Percentiles rank a stretch among this genome's conserved stretches.
These are phyloP conservation scores for Colletotrichum karsti DNA, from an alignment of 2,329 filamentous ascomycete species.

Conservation along the genomic window DNA sequence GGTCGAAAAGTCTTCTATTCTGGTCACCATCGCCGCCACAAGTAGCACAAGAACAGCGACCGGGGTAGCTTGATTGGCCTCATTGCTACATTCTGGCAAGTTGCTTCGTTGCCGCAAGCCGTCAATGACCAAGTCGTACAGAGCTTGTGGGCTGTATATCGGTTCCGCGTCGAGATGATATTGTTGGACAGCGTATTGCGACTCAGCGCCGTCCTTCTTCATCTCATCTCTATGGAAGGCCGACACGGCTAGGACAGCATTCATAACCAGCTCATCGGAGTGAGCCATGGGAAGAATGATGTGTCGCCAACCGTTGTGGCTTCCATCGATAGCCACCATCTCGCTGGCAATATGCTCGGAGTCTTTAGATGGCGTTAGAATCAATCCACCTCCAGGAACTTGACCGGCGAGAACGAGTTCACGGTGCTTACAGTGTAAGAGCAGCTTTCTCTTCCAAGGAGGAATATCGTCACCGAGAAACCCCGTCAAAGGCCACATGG, in stretches of 20 bases:
- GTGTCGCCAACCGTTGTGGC: not conserved
- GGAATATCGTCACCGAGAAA: not conserved
- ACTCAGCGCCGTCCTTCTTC: not conserved
- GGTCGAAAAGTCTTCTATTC: not conserved
- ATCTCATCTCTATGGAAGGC: not conserved
- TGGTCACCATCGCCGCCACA: not conserved
- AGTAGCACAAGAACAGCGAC: not conserved
- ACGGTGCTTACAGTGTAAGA: not conserved
- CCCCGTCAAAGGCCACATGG: not conserved
- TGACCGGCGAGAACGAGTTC: not conserved
- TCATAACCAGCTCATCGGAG: not conserved
- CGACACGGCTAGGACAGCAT: not conserved
- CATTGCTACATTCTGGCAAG: not conserved
- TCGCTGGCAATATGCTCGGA: not conserved
- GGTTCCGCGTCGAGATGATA: not conserved
- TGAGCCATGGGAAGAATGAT: not conserved
- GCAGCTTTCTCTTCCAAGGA: not conserved
- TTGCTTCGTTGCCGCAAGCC: not conserved
- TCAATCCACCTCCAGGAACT: not conserved
- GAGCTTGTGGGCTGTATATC: not conserved
- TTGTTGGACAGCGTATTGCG: not conserved
- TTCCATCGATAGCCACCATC: not conserved
- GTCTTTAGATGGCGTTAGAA: not conserved
- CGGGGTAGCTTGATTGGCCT: not conserved
- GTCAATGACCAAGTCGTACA: not conserved